phyloP scores from a whole-genome alignment of 805 yeast species.

The Candida cerambycidarum region DNA sequence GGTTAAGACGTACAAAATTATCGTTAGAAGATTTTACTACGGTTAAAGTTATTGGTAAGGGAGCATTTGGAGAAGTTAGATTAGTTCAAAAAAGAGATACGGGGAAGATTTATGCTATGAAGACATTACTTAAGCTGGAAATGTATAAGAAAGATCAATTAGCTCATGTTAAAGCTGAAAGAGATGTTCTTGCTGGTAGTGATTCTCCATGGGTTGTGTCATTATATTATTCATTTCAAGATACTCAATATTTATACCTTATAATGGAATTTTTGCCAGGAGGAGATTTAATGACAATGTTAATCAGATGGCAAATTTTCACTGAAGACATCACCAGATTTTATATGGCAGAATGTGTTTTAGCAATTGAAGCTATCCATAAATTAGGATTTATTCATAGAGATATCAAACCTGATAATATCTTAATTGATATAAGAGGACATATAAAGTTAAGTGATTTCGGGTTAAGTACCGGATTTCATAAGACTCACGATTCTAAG shows the following conservation, averaged over 20 bases:
- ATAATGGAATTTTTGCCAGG: conserved; percentile 84
- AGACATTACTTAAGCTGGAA: conserved; percentile 83
- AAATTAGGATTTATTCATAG: conserved; percentile 93
- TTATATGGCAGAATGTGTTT: conserved; percentile 93
- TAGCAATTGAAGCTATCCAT: conserved; percentile 93
- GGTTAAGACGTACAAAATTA: conserved; percentile 81
- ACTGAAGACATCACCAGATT: conserved; percentile 91
- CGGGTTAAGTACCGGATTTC: conserved; percentile 88
- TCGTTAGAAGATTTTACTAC: conserved; percentile 83
- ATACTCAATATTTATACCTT: conserved; percentile 67
- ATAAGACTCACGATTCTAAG: conserved; percentile 85
- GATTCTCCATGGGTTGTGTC: conserved; percentile 90
- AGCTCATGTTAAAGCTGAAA: conserved; percentile 93
- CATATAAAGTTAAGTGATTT: conserved; percentile 72
- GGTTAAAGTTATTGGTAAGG: conserved; percentile 91
- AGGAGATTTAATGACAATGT: conserved; percentile 91
- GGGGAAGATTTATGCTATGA: conserved; percentile 93
- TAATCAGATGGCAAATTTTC: conserved; percentile 90
- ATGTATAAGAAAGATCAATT: conserved; percentile 94
- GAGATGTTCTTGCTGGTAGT: conserved; percentile 90
- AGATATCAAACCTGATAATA: conserved; percentile 97
- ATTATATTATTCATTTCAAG: conserved; percentile 79
- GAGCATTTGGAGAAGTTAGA: conserved; percentile 97
- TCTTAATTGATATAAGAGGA: conserved; percentile 76
- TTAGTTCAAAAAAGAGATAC: conserved; percentile 91